Conservation (phyloP, 2,329 filamentous ascomycete genomes). For the Cadophora luteo-olivacea region DNA sequence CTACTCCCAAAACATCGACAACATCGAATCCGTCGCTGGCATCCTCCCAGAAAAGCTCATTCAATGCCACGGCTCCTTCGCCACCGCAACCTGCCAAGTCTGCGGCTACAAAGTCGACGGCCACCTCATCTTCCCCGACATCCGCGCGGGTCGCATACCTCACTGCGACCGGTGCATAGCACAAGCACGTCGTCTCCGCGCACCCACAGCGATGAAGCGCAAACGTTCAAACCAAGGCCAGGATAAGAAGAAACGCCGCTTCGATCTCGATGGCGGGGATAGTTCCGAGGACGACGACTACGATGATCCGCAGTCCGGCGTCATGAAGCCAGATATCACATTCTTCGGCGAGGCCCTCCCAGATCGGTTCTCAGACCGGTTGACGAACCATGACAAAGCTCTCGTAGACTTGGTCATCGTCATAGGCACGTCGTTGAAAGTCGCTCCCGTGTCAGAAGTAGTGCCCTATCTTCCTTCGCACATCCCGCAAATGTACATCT, state of each 20-base stretch:
- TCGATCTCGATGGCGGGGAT: conserved; percentile 34
- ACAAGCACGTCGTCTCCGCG: conserved; percentile 54
- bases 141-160: conserved; percentile 78
- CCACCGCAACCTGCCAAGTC: conserved; percentile 85
- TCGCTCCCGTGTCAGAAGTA: conserved; percentile 93
- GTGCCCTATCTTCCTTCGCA: conserved; percentile 78
- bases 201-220: conserved; percentile 61
- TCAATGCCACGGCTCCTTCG: conserved; percentile 96
- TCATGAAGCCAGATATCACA: conserved; percentile 98
- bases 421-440: conserved; percentile 95
- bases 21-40: conserved; percentile 87
- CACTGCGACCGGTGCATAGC: conserved; percentile 75
- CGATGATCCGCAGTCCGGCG: conserved; percentile 70
- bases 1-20: conserved; percentile 99
- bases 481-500: conserved; percentile 91
- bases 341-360: conserved; percentile 96
- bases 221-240: conserved; percentile 60
- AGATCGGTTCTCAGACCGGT: conserved; percentile 78
- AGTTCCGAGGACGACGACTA: conserved; percentile 55
- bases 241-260: conserved; percentile 50
- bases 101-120: conserved; percentile 79
- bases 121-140: conserved; percentile 78
- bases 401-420: conserved; percentile 89
- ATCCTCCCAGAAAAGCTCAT: conserved; percentile 83
- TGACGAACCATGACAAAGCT: conserved; percentile 82